A percentile compares a stretch with the other conserved stretches of the same genome.
phyloP scores from a whole-genome alignment of 83 land plant species.

The Picea engelmannii region DNA sequence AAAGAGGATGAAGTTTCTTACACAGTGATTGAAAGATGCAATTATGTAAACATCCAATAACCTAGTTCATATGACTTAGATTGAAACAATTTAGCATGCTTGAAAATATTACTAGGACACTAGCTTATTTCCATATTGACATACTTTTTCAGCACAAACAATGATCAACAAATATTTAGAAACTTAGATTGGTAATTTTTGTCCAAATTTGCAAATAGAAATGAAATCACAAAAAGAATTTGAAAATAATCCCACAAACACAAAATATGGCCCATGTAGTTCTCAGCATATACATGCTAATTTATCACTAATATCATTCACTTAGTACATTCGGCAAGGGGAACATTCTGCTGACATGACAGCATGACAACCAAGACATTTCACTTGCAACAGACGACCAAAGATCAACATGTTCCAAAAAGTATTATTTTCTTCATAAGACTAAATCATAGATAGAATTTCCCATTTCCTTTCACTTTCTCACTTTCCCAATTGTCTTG shows the following conservation, averaged over 20 bases:
- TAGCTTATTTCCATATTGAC: not conserved
- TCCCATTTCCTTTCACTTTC: not conserved
- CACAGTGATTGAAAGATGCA: constrained; percentile 34
- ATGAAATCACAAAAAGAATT: not conserved
- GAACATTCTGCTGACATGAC: not conserved
- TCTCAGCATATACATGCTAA: not conserved
- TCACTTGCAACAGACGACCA: not conserved
- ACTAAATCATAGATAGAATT: not conserved
- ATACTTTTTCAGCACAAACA: not conserved
- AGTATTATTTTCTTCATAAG: not conserved
- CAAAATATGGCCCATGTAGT: not conserved
- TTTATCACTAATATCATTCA: not conserved
- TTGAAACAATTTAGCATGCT: not conserved
- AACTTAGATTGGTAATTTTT: not conserved
- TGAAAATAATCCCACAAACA: not conserved
- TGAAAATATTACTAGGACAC: not conserved
- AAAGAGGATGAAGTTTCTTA: constrained; percentile 21
- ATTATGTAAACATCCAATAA: constrained; percentile 13
- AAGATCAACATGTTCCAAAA: not conserved
- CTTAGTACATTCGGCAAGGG: not conserved
- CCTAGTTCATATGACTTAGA: not conserved
- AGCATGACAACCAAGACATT: not conserved
- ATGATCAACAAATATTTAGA: not conserved
- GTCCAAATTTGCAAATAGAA: not conserved
- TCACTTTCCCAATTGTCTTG: too few species aligned